phyloP scores from a whole-genome alignment of 1,284 basidiomycete species.

The Trametes polyzona region DNA sequence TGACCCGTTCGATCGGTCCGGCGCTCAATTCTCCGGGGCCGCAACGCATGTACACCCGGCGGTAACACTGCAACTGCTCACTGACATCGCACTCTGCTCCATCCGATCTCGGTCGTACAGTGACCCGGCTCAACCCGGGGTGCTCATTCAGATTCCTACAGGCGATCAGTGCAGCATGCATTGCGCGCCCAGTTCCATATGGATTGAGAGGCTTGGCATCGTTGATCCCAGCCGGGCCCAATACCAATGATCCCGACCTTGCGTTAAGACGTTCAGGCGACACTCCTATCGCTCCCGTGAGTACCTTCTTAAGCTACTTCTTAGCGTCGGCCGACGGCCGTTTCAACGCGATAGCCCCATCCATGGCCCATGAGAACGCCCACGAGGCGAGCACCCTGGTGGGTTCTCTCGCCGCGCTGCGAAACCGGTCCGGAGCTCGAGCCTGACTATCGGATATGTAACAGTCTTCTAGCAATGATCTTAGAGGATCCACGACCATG shows the following conservation, averaged over 20 bases:
- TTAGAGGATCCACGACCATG: too few species aligned
- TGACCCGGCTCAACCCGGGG: not conserved
- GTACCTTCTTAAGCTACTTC: not conserved
- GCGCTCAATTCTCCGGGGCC: not conserved
- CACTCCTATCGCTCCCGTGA: not conserved
- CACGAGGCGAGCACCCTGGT: too few species aligned
- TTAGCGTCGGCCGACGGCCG: not conserved
- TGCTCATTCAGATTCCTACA: not conserved
- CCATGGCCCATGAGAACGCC: too few species aligned
- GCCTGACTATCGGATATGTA: too few species aligned
- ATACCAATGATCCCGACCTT: not conserved
- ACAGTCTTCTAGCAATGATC: too few species aligned
- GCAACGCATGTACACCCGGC: not conserved
- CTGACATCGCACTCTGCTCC: not conserved
- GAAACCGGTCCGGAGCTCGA: too few species aligned
- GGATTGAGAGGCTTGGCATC: constrained; percentile 7
- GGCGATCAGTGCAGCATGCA: not conserved
- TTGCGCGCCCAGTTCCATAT: not conserved
- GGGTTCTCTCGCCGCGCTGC: too few species aligned
- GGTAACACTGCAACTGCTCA: not conserved
- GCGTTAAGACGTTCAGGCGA: too few species aligned
- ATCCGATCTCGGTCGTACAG: not conserved
- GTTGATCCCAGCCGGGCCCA: not conserved
- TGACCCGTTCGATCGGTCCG: not conserved
- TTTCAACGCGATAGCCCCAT: not conserved